A percentile compares a stretch with the other conserved stretches of the same genome.
phyloP scores from a whole-genome alignment of 768 basidiomycete genomes.

The Collybia nuda region DNA sequence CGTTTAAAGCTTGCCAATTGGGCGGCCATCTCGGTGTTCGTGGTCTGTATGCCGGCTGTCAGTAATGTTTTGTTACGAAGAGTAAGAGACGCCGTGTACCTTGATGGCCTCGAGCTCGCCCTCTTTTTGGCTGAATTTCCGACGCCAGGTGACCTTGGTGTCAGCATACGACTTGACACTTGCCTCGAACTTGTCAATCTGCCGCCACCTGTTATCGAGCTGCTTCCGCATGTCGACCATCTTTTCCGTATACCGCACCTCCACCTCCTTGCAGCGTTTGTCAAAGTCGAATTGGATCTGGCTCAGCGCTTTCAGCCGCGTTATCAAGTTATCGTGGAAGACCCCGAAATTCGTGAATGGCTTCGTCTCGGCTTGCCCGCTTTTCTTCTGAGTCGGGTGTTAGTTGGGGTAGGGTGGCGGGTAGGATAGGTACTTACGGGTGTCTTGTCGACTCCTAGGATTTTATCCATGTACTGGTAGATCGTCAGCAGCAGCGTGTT shows the following conservation, averaged over 20 bases:
- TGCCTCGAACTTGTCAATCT: slow-evolving; percentile 90
- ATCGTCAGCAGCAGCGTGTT: slow-evolving; percentile 90
- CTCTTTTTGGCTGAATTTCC: slow-evolving; percentile 78
- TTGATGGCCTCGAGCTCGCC: slow-evolving; percentile 89
- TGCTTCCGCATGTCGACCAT: slow-evolving; percentile 81
- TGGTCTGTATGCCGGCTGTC: too few species aligned
- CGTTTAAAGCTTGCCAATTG: slow-evolving; percentile 67
- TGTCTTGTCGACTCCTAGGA: slow-evolving; percentile 85
- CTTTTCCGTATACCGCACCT: slow-evolving; percentile 70
- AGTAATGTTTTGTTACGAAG: too few species aligned
- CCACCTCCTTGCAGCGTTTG: slow-evolving; percentile 77
- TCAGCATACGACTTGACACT: slow-evolving; percentile 82
- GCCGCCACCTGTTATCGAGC: slow-evolving; percentile 85
- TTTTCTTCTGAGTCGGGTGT: slow-evolving; percentile 57
- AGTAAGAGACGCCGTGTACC: too few species aligned
- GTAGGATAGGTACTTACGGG: slow-evolving; percentile 51
- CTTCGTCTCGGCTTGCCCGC: slow-evolving; percentile 78
- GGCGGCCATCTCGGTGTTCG: slow-evolving; percentile 69
- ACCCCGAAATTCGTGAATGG: slow-evolving; percentile 92
- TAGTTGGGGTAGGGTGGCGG: neutral
- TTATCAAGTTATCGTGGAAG: slow-evolving; percentile 93
- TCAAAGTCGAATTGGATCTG: slow-evolving; percentile 89
- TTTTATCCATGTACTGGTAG: slow-evolving; percentile 94
- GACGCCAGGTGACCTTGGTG: slow-evolving; percentile 80
- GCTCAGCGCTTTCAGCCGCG: slow-evolving; percentile 79